Percentiles rank a stretch among this genome's conserved stretches.
These are phyloP conservation scores for Heimioporus retisporus DNA, from an alignment of 1,284 basidiomycete genomes.

Conservation along the genomic window DNA sequence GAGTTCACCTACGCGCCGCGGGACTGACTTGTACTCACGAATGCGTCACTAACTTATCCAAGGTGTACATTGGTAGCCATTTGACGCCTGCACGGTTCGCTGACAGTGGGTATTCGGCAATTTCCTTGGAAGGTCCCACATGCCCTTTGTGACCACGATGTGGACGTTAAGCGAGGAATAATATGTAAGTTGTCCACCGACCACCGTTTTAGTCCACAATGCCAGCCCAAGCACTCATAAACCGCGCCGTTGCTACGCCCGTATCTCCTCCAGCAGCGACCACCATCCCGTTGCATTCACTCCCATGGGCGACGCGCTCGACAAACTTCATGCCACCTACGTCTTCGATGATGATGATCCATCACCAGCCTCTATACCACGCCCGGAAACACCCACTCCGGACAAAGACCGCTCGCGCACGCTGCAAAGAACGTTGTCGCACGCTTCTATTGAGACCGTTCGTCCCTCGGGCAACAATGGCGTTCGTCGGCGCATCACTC, in stretches of 20 bases:
- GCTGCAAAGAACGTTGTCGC: slow-evolving; percentile 31
- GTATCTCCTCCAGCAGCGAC: not conserved
- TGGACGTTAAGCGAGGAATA: no score
- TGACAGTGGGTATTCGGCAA: no score
- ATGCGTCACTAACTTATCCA: no score
- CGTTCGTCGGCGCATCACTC: slow-evolving; percentile 29
- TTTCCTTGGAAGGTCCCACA: no score
- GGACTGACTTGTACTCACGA: no score
- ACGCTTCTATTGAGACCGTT: slow-evolving; percentile 29
- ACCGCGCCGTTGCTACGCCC: not conserved
- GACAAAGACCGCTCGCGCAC: slow-evolving; percentile 4
- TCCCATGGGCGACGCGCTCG: no score
- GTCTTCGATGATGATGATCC: not conserved
- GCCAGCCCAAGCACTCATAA: not conserved
- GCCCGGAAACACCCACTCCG: slow-evolving; percentile 21
- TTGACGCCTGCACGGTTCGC: no score
- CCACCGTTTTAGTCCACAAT: not conserved
- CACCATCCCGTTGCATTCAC: no score
- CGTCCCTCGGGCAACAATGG: slow-evolving; percentile 16
- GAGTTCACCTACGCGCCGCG: no score
- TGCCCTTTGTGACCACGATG: no score
- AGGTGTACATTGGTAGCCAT: no score
- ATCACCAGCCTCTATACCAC: not conserved
- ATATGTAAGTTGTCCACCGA: slow-evolving; percentile 7
- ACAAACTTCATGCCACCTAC: not conserved